phyloP scores from a whole-genome alignment of 2,329 filamentous ascomycete species.

The Sphaerulina populicola region DNA sequence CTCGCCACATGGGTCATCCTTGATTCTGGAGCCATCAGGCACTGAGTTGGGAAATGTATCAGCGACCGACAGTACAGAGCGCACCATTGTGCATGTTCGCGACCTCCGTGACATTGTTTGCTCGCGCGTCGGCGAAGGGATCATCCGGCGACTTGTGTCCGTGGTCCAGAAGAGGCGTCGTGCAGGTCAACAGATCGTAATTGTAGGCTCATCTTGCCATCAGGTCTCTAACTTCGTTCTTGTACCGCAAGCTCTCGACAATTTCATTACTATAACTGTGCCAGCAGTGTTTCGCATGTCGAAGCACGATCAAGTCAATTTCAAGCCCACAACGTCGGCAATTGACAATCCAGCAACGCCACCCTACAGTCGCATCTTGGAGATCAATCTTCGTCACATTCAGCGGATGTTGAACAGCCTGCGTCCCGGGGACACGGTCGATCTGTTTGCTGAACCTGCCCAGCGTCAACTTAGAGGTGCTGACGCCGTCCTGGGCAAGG shows the following conservation, averaged over 20 bases:
- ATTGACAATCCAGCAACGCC: slow-evolving; percentile 10
- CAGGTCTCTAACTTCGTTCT: slow-evolving; percentile 19
- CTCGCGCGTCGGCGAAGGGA: slow-evolving; percentile 58
- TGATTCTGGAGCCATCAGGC: neutral
- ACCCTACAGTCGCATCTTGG: slow-evolving; percentile 28
- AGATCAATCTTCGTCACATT: slow-evolving; percentile 58
- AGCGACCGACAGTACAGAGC: neutral
- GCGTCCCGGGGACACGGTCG: slow-evolving; percentile 28
- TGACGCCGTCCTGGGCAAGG: slow-evolving; percentile 41
- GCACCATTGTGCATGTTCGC: slow-evolving; percentile 59
- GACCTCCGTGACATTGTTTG: slow-evolving; percentile 72
- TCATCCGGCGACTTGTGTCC: slow-evolving; percentile 62
- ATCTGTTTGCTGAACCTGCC: slow-evolving; percentile 18
- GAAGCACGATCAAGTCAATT: slow-evolving; percentile 13
- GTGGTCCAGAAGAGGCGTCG: slow-evolving; percentile 64
- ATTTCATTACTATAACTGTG: slow-evolving; percentile 48
- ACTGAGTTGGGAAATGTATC: slow-evolving; percentile 15
- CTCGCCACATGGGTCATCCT: neutral
- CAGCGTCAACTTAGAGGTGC: slow-evolving; percentile 20
- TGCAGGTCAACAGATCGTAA: slow-evolving; percentile 61
- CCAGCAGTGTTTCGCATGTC: slow-evolving; percentile 39
- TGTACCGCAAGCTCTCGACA: slow-evolving; percentile 30
- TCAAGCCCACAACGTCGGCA: slow-evolving; percentile 7
- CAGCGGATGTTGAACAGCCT: slow-evolving; percentile 52
- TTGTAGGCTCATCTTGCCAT: slow-evolving; percentile 68